phyloP scores from a whole-genome alignment of 179 eudicot species.

The Actinidia chinensis region DNA sequence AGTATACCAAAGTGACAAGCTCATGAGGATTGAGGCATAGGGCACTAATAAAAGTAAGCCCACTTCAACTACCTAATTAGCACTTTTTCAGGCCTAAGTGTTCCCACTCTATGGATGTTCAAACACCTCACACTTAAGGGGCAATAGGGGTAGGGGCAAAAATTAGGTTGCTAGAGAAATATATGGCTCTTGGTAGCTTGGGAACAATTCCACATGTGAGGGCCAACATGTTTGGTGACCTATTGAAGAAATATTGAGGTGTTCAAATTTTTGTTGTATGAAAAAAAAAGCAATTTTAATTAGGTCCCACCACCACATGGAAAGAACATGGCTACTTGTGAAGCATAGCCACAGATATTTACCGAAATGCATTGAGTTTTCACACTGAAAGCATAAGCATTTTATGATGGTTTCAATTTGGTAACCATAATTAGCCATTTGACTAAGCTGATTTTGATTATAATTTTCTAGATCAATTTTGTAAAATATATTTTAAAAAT shows the following conservation, averaged over 20 bases:
- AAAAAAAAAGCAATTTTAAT: not conserved
- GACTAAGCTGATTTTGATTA: not conserved
- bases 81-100: not conserved
- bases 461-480: no score
- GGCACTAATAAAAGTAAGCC: conserved; percentile 16
- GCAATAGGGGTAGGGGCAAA: not conserved
- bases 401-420: not conserved
- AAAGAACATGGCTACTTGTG: conserved; percentile 7
- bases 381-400: not conserved
- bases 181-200: not conserved
- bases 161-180: conserved; percentile 6
- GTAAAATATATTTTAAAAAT: no score
- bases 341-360: conserved; percentile 2
- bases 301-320: conserved; percentile 26
- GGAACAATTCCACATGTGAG: conserved; percentile 16
- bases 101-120: not conserved
- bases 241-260: no score
- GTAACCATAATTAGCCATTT: not conserved
- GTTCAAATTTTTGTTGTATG: not conserved
- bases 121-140: not conserved
- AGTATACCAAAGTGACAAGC: conserved; percentile 13
- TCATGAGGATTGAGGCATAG: conserved; percentile 21
- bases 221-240: conserved; percentile 7
- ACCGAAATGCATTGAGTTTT: not conserved
- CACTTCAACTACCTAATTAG: not conserved